Base-by-base conservation (phyloP, 2,329 filamentous ascomycete species). In the Epichloe aotearoae region DNA sequence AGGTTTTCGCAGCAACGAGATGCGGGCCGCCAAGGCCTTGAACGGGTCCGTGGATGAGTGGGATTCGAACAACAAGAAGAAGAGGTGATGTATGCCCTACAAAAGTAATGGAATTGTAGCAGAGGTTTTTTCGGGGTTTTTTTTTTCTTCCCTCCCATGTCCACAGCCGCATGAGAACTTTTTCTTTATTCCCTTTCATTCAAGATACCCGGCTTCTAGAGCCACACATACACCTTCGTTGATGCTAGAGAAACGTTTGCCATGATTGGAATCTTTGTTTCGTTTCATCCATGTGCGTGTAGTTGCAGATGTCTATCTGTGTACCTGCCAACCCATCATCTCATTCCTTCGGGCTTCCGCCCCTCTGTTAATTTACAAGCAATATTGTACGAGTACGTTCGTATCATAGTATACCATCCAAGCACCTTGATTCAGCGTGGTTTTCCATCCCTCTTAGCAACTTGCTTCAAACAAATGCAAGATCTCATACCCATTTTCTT, bases 1-100 rank as follows among this genome's bases (percentile, higher is more conserved):
- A 2, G 66, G 67, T 0, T 82, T 88, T 61, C 71, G 79, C 52
- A 73, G 69, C 62, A 69, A 73, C 47, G 84, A 88, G 66, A 66
- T 69, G 48, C 71, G 70, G 59, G 83, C 83, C 0, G 72, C 75
- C 12, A 72, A 66, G 62, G 69, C 73, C 5, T 62, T 83, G 54
- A 70, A 78, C 46, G 67, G 64, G 36, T 74, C 78, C 12, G 59
- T 83, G 23, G 67, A 67, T 14, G 71, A 73, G 46, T 72, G 71
- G 63, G 73, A 79, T 20, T 62, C 51, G 55, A 74, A 64, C 69
- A 74, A 64, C 69, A 72, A 63, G 68, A 72, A 64, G 65, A 77
- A 68, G 67, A 69, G 65, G 62, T 75, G 57, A 69, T 64, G 37
- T 60, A 26, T 51, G 5, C 23, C 3, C 19, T 15, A 19, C 20